Conservation (phyloP, 1,284 basidiomycete genomes). For the Cerrena zonata region DNA sequence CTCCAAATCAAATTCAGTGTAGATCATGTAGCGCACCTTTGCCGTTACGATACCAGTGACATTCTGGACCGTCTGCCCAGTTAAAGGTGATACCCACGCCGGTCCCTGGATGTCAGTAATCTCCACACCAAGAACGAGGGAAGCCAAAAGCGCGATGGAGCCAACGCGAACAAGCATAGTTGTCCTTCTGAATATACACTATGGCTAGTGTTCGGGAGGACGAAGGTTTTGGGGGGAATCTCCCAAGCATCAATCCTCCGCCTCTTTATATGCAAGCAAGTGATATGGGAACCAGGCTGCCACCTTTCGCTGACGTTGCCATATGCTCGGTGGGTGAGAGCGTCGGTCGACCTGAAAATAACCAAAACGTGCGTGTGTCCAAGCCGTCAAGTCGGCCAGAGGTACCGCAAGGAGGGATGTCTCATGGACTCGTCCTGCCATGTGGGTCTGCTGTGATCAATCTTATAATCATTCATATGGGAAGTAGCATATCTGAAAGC, state of each 20-base stretch:
- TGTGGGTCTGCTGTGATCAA: too few species aligned
- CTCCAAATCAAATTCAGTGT: not conserved
- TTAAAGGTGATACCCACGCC: constrained; percentile 43
- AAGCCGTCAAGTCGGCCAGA: not conserved
- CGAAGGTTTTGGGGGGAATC: too few species aligned
- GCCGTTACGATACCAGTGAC: constrained; percentile 47
- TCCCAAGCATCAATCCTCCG: not conserved
- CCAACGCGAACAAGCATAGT: not conserved
- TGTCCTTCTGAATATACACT: not conserved
- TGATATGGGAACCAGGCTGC: not conserved
- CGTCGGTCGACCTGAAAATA: too few species aligned
- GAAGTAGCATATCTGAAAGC: too few species aligned
- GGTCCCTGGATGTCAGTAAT: constrained; percentile 51
- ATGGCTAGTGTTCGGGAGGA: not conserved
- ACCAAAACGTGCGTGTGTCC: not conserved
- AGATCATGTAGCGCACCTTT: constrained; percentile 24
- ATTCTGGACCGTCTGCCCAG: constrained; percentile 43
- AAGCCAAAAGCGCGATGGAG: not conserved
- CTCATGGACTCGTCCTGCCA: too few species aligned
- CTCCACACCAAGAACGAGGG: constrained; percentile 9
- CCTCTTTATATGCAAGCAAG: not conserved
- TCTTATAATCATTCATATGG: too few species aligned
- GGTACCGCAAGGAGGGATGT: not conserved
- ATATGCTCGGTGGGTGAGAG: too few species aligned
- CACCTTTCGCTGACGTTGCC: too few species aligned